Evolutionary conservation across 768 basidiomycete genomes (phyloP).

Genomic region (Mycena venus): DNA sequence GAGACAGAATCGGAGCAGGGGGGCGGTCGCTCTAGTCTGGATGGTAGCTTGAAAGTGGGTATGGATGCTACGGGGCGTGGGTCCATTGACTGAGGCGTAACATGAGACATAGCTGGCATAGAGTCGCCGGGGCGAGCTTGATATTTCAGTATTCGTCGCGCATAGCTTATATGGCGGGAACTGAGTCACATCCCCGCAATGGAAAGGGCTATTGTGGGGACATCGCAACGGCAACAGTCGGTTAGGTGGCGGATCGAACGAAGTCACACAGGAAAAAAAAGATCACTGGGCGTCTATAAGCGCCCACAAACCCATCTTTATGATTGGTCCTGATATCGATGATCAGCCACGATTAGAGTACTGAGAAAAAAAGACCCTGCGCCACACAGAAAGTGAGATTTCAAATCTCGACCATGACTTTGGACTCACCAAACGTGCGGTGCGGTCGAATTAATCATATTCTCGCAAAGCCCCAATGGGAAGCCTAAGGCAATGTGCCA

Average conservation of each 20-base stretch:
- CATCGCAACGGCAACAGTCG: background rate
- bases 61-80: background rate
- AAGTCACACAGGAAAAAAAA: background rate
- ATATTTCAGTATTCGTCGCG: background rate
- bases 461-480: too few species aligned
- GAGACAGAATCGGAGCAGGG: conserved; percentile 40
- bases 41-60: background rate
- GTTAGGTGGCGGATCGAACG: background rate
- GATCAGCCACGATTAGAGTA: background rate
- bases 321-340: background rate
- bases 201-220: background rate
- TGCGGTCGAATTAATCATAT: too few species aligned
- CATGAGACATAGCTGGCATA: background rate
- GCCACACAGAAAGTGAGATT: background rate
- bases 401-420: too few species aligned
- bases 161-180: background rate
- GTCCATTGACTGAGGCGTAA: background rate
- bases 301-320: background rate
- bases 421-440: too few species aligned
- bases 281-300: background rate
- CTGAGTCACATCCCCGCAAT: background rate
- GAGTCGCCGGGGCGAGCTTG: background rate
- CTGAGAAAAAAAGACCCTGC: background rate
- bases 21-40: conserved; percentile 10
- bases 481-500: too few species aligned